phyloP scores from a whole-genome alignment of 441 rosid species.

The Melastoma candidum region DNA sequence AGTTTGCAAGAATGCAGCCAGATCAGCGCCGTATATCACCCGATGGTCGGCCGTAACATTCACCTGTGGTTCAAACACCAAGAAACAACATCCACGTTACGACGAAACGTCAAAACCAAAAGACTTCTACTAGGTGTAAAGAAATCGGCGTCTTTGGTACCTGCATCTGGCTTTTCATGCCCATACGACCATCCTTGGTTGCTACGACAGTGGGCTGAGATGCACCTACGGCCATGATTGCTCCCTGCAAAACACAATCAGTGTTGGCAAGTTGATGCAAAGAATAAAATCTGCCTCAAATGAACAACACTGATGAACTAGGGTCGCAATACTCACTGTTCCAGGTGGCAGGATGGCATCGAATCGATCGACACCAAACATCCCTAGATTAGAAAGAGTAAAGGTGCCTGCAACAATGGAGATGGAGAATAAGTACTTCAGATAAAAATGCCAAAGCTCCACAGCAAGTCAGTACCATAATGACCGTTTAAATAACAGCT shows the following conservation, averaged over 20 bases:
- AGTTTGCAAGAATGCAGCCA: conserved; percentile 86
- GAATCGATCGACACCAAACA: conserved; percentile 91
- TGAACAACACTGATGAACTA: neutral
- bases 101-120: conserved; percentile 2
- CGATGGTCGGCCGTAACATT: conserved; percentile 91
- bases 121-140: conserved; percentile 2
- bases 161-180: conserved; percentile 96
- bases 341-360: conserved; percentile 98
- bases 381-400: conserved; percentile 91
- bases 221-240: conserved; percentile 95
- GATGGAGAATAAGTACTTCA: neutral
- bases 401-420: conserved; percentile 52
- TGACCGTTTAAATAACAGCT: too few species aligned
- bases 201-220: conserved; percentile 80
- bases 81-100: too few species aligned
- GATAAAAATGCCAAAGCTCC: neutral
- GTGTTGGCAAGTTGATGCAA: too few species aligned
- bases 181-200: conserved; percentile 75
- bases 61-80: conserved; percentile 35
- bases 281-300: neutral
- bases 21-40: conserved; percentile 88
- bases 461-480: neutral
- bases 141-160: conserved; percentile 24
- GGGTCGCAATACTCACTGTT: conserved; percentile 44
- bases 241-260: conserved; percentile 45